These are phyloP conservation scores for Cylindrotheca fusiformis DNA, from an alignment of 108 stramenopile genomes.

Conservation along the genomic window DNA sequence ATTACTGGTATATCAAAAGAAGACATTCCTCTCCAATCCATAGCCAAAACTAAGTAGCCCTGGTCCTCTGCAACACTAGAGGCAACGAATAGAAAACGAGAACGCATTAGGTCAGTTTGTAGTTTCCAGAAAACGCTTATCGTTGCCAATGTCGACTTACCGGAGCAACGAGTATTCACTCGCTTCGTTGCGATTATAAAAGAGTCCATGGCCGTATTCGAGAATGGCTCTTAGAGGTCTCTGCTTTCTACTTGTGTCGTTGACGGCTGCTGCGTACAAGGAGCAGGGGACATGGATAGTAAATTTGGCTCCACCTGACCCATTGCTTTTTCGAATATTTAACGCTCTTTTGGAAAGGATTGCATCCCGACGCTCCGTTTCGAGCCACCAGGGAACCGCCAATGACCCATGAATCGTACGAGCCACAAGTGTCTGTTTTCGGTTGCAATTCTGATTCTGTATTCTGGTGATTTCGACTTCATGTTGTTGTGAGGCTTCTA, in stretches of 20 bases:
- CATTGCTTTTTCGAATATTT: background rate
- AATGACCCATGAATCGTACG: conserved; percentile 13
- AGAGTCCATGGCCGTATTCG: conserved; percentile 69
- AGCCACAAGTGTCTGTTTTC: conserved; percentile 9
- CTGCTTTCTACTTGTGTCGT: conserved; percentile 6
- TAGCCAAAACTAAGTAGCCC: conserved; percentile 44
- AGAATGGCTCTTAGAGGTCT: conserved; percentile 34
- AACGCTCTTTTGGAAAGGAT: background rate
- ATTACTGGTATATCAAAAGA: conserved; percentile 44
- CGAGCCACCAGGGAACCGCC: background rate
- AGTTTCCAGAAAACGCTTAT: conserved; percentile 37
- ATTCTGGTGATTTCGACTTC: conserved; percentile 1
- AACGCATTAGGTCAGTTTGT: conserved; percentile 32
- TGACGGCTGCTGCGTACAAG: conserved; percentile 22
- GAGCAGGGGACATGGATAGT: conserved; percentile 56
- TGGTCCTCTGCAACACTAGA: conserved; percentile 35
- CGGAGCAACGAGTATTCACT: conserved; percentile 5
- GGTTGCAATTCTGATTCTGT: background rate
- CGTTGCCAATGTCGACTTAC: conserved; percentile 2
- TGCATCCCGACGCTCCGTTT: background rate
- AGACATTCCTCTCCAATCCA: conserved; percentile 68
- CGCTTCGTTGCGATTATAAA: conserved; percentile 40
- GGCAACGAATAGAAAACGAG: no score
- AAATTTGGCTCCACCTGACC: conserved; percentile 33
- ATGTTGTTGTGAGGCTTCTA: conserved; percentile 13